Evolutionary conservation across 1,139 yeast genomes (phyloP), one percentile per base, ranked within the genome.

Genomic region (Candida tropicalis): DNA sequence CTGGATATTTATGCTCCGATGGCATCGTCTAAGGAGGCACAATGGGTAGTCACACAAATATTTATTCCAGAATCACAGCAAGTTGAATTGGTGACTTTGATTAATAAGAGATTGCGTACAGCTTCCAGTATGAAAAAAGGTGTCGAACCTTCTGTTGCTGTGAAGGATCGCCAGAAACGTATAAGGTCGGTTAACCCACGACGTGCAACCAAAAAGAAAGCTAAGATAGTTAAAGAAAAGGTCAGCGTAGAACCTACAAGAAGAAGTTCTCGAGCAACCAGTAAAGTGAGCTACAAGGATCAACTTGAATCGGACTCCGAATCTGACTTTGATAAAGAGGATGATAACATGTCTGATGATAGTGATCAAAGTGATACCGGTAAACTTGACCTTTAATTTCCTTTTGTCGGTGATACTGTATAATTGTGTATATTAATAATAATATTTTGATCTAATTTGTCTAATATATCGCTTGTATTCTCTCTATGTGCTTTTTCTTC

Each of bases 1-100:
- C 63, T 73, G 10, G 96, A 87, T 55, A 62, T 86, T 9, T 88
- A 74, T 61, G 66, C 72, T 10, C 81, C 87, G 0, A 82, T 84
- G 74, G 59, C 66, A 2, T 62, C 70, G 33, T 56, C 69, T 6
- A 57, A 60, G 22, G 79, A 74, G 49, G 78, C 79, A 1, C 79
- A 75, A 48, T 56, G 56, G 8, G 60, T 76, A 46, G 70, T 76
- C 2, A 62, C 77, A 1, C 74, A 66, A 11, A 70, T 77, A 4
- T 84, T 70, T 53, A 73, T 84, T 26, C 73, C 81, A 0, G 81
- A 76, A 16, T 56, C 51, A 0, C 52, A 69, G 11, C 73, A 70
- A 45, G 48, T 55, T 6, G 62, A 59, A 22, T 54, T 77, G 45
- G 52, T 57, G 13, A 50, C 48, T 1, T 38, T 57, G 9, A 58